Conservation (phyloP, 768 basidiomycete genomes). For the Trametes cinnabarina region DNA sequence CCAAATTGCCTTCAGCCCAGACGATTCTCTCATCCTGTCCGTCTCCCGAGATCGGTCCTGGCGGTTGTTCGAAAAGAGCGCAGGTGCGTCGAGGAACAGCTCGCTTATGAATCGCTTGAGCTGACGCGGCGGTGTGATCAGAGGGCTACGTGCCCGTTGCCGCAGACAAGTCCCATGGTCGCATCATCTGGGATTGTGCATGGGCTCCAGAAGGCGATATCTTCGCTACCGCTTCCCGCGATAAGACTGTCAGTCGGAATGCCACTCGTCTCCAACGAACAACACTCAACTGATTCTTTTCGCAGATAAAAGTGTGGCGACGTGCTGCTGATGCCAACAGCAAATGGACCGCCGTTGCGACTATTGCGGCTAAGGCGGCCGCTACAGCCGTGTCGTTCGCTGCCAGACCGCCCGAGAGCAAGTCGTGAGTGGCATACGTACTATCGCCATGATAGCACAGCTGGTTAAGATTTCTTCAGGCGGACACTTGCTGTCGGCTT, state of each 20-base stretch:
- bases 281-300: neutral
- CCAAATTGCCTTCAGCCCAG: conserved; percentile 82
- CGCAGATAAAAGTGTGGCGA: conserved; percentile 84
- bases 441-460: neutral
- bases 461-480: conserved; percentile 29
- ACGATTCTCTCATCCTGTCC: conserved; percentile 75
- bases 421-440: neutral
- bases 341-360: conserved; percentile 57
- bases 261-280: neutral
- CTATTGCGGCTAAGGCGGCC: conserved; percentile 70
- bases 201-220: conserved; percentile 76
- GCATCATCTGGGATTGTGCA: conserved; percentile 95
- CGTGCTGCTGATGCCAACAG: conserved; percentile 27
- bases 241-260: conserved; percentile 73
- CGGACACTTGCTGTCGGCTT: conserved; percentile 77
- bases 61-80: conserved; percentile 63
- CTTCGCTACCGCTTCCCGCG: conserved; percentile 93
- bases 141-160: conserved; percentile 60
- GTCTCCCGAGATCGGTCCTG: conserved; percentile 93
- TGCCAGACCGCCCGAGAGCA: conserved; percentile 20
- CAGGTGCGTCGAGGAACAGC: conserved; percentile 1
- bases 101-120: neutral
- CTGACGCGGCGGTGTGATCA: neutral
- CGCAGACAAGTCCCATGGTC: conserved; percentile 79
- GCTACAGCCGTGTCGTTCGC: conserved; percentile 81